Evolutionary conservation across 768 basidiomycete species (phyloP).

Genomic region (Lentinula raphanica): DNA sequence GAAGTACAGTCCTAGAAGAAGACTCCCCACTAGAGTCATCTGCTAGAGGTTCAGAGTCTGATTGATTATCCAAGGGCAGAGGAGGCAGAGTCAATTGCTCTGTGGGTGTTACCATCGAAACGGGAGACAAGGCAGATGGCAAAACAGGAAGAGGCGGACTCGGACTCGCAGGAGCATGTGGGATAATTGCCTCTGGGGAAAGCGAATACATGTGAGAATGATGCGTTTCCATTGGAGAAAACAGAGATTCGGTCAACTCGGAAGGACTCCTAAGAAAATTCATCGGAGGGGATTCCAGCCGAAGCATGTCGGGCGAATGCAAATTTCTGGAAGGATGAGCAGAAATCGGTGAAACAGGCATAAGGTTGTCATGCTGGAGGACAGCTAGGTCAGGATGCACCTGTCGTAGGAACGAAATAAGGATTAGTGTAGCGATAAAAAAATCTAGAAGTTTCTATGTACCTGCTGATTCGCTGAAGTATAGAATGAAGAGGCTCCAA

Average conservation of each 20-base stretch:
- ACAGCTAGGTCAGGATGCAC: neutral
- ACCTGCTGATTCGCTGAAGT: neutral
- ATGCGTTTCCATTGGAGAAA: neutral
- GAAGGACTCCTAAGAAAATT: neutral
- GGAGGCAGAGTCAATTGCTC: constrained; percentile 1
- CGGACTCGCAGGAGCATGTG: neutral
- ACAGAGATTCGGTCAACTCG: neutral
- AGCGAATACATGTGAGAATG: constrained; percentile 5
- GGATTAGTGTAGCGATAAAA: neutral
- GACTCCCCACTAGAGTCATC: constrained; percentile 2
- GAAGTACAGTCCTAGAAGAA: neutral
- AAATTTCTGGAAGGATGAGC: neutral
- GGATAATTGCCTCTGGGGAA: constrained; percentile 1
- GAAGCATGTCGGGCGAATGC: neutral
- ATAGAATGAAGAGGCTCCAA: neutral
- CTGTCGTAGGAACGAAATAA: neutral
- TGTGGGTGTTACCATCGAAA: neutral
- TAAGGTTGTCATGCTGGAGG: neutral
- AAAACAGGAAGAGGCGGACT: neutral
- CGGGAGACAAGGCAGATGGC: constrained; percentile 1
- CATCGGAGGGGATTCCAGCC: neutral
- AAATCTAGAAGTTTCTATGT: neutral
- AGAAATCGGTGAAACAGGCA: neutral
- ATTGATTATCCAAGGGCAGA: neutral
- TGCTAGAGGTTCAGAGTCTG: constrained; percentile 4